Conservation (phyloP, 768 basidiomycete genomes). For the Amanita jacksonii region DNA sequence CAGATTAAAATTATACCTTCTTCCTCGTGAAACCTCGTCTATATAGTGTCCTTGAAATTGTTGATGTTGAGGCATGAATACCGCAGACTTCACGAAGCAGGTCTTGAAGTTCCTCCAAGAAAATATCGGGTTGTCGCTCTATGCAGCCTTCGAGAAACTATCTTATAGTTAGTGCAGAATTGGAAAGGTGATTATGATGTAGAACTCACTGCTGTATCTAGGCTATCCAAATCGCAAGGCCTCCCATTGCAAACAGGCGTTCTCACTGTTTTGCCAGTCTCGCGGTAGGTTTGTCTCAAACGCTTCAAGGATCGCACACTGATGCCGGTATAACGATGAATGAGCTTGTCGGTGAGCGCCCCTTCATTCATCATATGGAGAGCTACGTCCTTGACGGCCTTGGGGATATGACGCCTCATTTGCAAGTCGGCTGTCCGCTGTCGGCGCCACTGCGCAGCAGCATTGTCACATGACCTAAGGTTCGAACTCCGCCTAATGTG, state of each 20-base stretch:
- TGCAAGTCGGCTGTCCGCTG: too few relatives aligned
- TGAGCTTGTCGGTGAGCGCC: neutral
- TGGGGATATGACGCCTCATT: slow-evolving; percentile 1
- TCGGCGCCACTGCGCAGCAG: too few relatives aligned
- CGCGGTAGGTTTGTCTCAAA: neutral
- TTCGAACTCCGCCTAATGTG: too few relatives aligned
- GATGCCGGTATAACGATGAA: neutral
- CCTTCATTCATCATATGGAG: neutral
- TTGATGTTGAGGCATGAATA: slow-evolving; percentile 8
- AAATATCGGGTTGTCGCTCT: slow-evolving; percentile 13
- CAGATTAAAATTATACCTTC: too few relatives aligned
- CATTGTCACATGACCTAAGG: too few relatives aligned
- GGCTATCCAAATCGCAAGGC: too few relatives aligned
- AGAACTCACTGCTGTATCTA: too few relatives aligned
- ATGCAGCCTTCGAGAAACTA: slow-evolving; percentile 13
- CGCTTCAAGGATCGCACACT: neutral
- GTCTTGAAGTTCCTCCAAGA: slow-evolving; percentile 13
- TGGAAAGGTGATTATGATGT: neutral
- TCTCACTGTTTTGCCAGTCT: neutral
- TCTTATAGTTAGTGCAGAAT: neutral
- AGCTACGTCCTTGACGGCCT: neutral
- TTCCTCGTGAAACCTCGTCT: slow-evolving; percentile 12
- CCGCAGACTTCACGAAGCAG: slow-evolving; percentile 10
- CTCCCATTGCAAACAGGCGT: too few relatives aligned
- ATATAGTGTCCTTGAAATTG: slow-evolving; percentile 13